Percentiles rank a stretch among this genome's conserved stretches.
Conservation (phyloP, 768 basidiomycete species). For the Vishniacozyma victoriae region DNA sequence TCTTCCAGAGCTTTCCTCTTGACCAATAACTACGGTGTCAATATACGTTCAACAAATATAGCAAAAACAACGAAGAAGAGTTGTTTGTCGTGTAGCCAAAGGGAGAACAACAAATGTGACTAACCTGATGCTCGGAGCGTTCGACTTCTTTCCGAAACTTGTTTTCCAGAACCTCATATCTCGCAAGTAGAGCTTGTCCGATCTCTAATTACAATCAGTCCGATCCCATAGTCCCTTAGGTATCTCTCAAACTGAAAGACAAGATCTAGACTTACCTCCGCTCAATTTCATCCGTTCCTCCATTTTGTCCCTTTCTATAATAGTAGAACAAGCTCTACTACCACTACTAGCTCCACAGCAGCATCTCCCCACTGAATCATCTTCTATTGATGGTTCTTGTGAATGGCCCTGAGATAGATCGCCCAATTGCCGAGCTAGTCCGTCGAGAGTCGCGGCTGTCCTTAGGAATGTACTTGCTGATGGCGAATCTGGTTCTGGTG, state of each 20-base stretch:
- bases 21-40: slow-evolving; percentile 18
- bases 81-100: neutral
- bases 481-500: slow-evolving; percentile 12
- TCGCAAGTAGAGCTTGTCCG: slow-evolving; percentile 76
- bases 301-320: slow-evolving; percentile 60
- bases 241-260: slow-evolving; percentile 1
- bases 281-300: slow-evolving; percentile 74
- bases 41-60: neutral
- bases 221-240: too few relatives aligned
- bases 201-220: slow-evolving; percentile 57
- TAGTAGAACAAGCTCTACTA: slow-evolving; percentile 56
- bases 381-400: neutral
- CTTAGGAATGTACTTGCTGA: slow-evolving; percentile 26
- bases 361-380: slow-evolving; percentile 14
- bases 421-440: slow-evolving; percentile 30
- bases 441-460: slow-evolving; percentile 38
- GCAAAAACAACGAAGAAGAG: neutral
- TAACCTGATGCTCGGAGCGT: slow-evolving; percentile 30
- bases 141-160: slow-evolving; percentile 31
- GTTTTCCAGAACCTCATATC: slow-evolving; percentile 62
- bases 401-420: slow-evolving; percentile 12
- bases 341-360: slow-evolving; percentile 62
- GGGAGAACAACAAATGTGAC: too few relatives aligned
- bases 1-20: slow-evolving; percentile 31
- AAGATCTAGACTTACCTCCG: slow-evolving; percentile 62